phyloP scores from a whole-genome alignment of 768 basidiomycete species.

The Suillus weaverae region DNA sequence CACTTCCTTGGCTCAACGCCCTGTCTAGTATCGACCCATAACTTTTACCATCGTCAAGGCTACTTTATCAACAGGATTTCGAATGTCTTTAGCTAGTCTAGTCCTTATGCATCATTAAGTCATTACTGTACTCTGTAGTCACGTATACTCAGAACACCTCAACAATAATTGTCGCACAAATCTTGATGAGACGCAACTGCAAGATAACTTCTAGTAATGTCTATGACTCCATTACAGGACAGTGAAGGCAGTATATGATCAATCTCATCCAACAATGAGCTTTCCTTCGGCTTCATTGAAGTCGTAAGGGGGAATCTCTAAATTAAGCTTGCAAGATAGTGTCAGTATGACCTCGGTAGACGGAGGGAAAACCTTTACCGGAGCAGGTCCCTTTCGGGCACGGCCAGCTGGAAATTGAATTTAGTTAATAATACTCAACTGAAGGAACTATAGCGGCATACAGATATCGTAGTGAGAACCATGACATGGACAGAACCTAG shows the following conservation, averaged over 20 bases:
- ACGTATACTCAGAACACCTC: neutral
- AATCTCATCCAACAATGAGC: conserved; percentile 74
- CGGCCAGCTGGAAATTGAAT: conserved; percentile 68
- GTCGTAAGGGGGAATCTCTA: conserved; percentile 88
- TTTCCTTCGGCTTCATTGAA: conserved; percentile 88
- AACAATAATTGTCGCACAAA: neutral
- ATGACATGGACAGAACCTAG: conserved; percentile 96
- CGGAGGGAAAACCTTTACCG: conserved; percentile 50
- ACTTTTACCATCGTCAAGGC: neutral
- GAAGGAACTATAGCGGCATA: conserved; percentile 37
- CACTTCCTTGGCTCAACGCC: conserved; percentile 8
- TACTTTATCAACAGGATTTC: neutral
- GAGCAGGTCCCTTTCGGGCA: conserved; percentile 94
- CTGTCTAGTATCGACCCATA: neutral
- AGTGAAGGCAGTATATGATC: conserved; percentile 11
- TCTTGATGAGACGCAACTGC: neutral
- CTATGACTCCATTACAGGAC: conserved; percentile 20
- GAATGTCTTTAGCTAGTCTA: neutral
- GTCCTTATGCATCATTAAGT: neutral
- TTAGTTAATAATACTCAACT: conserved; percentile 14
- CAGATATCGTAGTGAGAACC: conserved; percentile 99
- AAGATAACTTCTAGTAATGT: conserved; percentile 23
- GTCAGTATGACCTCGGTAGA: conserved; percentile 9
- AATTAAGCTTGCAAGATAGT: conserved; percentile 64
- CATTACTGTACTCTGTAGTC: neutral